Evolutionary conservation across 495 filamentous ascomycete species (phyloP).

Genomic region (Schizothecium vesticola): DNA sequence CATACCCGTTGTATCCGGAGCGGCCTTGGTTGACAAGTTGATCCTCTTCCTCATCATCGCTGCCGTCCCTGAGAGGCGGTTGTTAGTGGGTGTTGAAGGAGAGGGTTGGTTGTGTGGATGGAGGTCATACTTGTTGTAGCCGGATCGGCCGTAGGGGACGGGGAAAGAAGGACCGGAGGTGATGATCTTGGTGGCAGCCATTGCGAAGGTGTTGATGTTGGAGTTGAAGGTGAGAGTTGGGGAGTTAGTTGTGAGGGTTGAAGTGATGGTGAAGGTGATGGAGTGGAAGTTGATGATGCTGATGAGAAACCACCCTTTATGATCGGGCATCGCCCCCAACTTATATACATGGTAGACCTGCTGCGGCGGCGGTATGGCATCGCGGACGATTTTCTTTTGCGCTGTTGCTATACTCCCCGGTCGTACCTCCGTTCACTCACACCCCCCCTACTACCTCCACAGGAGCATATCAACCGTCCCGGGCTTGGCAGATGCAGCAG

Average conservation of each 20-base stretch:
- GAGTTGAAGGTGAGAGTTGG: conserved; percentile 8
- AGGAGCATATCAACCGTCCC: background rate
- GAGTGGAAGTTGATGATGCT: conserved; percentile 28
- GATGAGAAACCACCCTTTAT: conserved; percentile 20
- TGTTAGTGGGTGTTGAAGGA: conserved; percentile 5
- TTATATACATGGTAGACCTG: conserved; percentile 30
- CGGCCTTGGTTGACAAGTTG: conserved; percentile 37
- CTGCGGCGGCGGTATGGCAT: background rate
- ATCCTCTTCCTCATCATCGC: conserved; percentile 36
- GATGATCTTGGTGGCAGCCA: conserved; percentile 33
- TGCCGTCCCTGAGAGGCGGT: conserved; percentile 23
- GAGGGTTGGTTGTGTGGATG: background rate
- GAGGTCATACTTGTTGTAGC: conserved; percentile 40
- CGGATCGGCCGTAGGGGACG: conserved; percentile 51
- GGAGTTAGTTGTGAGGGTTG: conserved; percentile 2
- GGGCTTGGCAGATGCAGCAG: background rate
- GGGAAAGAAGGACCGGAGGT: conserved; percentile 43
- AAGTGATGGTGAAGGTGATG: conserved; percentile 6
- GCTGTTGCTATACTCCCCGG: background rate
- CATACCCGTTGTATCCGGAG: conserved; percentile 43
- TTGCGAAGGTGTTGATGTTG: conserved; percentile 26
- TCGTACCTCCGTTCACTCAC: background rate
- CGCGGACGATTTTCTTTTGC: background rate
- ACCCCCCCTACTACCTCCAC: background rate
- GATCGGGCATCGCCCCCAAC: conserved; percentile 13